Evolutionary conservation across 345 rosid species (phyloP).

Genomic region (Acer negundo): DNA sequence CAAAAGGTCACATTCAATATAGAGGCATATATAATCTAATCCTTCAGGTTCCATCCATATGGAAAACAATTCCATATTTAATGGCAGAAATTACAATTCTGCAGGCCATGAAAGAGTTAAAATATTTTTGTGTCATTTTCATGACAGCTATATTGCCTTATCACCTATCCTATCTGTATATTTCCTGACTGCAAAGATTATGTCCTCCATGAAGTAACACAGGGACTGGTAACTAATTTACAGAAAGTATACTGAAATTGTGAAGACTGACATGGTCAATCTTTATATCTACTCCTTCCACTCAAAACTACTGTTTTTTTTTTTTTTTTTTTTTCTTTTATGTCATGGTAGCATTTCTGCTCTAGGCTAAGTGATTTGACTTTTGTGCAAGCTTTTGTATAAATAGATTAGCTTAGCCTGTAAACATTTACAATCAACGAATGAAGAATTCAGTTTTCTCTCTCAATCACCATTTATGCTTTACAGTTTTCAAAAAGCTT

Average conservation of each 20-base stretch:
- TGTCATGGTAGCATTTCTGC: neutral
- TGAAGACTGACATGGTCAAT: neutral
- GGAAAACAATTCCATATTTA: neutral
- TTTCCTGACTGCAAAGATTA: neutral
- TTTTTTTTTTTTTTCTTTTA: neutral
- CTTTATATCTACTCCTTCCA: neutral
- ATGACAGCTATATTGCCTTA: neutral
- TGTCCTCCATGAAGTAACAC: neutral
- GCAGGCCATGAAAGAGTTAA: neutral
- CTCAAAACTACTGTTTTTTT: neutral
- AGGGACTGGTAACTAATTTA: neutral
- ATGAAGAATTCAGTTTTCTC: no score
- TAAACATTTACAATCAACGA: no score
- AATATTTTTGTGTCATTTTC: neutral
- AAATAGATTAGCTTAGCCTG: no score
- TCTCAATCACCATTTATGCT: no score
- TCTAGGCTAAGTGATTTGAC: neutral
- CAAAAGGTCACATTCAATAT: neutral
- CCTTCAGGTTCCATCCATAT: neutral
- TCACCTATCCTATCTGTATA: neutral
- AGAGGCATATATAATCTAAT: neutral
- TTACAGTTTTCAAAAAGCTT: no score
- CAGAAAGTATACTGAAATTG: neutral
- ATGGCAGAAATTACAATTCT: neutral
- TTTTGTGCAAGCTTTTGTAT: no score